Evolutionary conservation across 1,284 basidiomycete species (phyloP), one percentile per base, ranked within the genome.

Genomic region (Tremellales sp.): DNA sequence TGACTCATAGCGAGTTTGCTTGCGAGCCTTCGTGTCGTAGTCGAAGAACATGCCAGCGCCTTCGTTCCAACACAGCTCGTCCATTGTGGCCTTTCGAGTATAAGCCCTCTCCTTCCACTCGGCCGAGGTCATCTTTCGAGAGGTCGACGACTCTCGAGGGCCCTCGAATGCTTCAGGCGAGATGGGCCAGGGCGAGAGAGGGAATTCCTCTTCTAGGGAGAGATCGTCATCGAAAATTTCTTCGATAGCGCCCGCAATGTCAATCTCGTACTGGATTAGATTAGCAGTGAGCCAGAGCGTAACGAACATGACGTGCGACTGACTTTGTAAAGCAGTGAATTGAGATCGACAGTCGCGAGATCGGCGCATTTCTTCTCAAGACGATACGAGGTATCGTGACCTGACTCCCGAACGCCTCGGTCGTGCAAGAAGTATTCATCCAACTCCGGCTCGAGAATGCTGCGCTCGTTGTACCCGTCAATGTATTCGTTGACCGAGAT

Each of bases 391-490:
- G 94, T 98, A 74, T 98, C 94, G 75, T 98, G 94, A 25, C 94
- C 94, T 25, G 86, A 89, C 76, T 93, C 89, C 47, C 92, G 86
- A 37, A 97, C 91, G 3, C 89, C 83, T 52, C 93, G 88, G 72
- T 98, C 94, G 75, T 98, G 94, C 61, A 93, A 73, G 80, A 98
- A 97, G 78, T 97, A 98, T 64, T 92, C 91, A 76, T 98, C 94
- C 4, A 98, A 82, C 55, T 80, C 82, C 6, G 93, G 92, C 75
- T 96, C 93, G 58, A 84, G 79, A 65, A 97, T 78, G 42, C 81
- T 74, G 12, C 87, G 88, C 43, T 86, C 81, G 70, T 93, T 96
- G 78, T 98, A 98, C 69, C 86, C 86, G 75, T 96, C 90, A 72
- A 88, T 94, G 76, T 96, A 98, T 75, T 98, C 96, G 69, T 92